Percentiles rank a stretch among this genome's conserved stretches.
phyloP scores from a whole-genome alignment of 2,329 filamentous ascomycete species.

The Amesomyces nigricolor region DNA sequence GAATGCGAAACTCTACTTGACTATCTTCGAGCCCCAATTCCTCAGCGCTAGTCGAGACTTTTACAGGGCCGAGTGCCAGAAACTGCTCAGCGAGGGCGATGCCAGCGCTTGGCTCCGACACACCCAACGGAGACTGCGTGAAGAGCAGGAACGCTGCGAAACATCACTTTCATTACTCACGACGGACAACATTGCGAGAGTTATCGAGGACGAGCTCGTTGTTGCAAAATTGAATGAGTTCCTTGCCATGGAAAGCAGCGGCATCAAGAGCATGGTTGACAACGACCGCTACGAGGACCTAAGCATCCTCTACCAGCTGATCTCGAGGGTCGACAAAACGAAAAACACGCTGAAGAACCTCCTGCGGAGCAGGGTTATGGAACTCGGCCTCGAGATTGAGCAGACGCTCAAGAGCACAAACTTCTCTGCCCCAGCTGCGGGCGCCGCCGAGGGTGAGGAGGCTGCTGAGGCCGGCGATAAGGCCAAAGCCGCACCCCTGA shows the following conservation, averaged over 20 bases:
- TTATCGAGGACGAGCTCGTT: conserved; percentile 80
- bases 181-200: conserved; percentile 62
- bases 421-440: conserved; percentile 38
- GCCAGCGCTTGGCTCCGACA: conserved; percentile 76
- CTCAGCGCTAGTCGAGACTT: conserved; percentile 64
- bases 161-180: conserved; percentile 74
- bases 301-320: conserved; percentile 72
- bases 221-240: conserved; percentile 72
- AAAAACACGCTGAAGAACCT: conserved; percentile 65
- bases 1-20: conserved; percentile 74
- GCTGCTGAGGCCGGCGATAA: conserved; percentile 43
- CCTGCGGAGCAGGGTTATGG: conserved; percentile 68
- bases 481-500: conserved; percentile 42
- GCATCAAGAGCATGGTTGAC: conserved; percentile 84
- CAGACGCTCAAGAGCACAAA: conserved; percentile 53
- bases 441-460: conserved; percentile 40
- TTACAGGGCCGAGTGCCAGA: conserved; percentile 69
- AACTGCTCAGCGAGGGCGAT: conserved; percentile 70
- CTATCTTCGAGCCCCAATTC: conserved; percentile 75
- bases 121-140: conserved; percentile 65
- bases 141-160: conserved; percentile 77
- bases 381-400: conserved; percentile 80
- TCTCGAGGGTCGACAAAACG: conserved; percentile 68
- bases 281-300: conserved; percentile 78
- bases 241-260: conserved; percentile 76